phyloP scores from a whole-genome alignment of 208 protist species.

The Trypanosoma conorhini region DNA sequence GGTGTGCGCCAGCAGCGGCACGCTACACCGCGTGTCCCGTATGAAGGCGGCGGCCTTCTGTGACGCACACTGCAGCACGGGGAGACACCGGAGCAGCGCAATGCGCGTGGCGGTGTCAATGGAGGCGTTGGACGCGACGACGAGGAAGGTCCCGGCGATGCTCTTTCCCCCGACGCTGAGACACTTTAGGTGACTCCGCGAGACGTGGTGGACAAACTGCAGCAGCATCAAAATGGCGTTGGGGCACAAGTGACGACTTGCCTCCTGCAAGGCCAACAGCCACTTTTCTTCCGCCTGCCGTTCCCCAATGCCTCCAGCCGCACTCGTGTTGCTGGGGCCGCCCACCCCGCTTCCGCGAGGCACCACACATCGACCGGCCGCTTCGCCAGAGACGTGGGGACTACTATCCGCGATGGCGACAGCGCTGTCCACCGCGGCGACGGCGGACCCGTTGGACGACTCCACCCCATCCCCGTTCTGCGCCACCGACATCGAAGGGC shows the following conservation, averaged over 20 bases:
- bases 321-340: not conserved
- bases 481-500: constrained; percentile 12
- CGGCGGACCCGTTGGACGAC: constrained; percentile 2
- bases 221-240: constrained; percentile 52
- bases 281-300: constrained; percentile 20
- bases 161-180: constrained; percentile 49
- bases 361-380: not conserved
- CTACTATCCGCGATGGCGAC: constrained; percentile 1
- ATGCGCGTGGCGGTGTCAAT: constrained; percentile 29
- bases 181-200: constrained; percentile 24
- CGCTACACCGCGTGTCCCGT: constrained; percentile 43
- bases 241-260: constrained; percentile 44
- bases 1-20: constrained; percentile 42
- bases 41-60: constrained; percentile 51
- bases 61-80: constrained; percentile 45
- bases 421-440: not conserved
- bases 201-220: constrained; percentile 32
- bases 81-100: constrained; percentile 40
- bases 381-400: constrained; percentile 1
- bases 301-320: not conserved
- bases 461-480: constrained; percentile 18
- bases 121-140: constrained; percentile 39
- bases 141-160: constrained; percentile 52
- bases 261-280: constrained; percentile 42
- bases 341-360: not conserved